Evolutionary conservation across 345 rosid genomes (phyloP).

Genomic region (Eucalyptus camaldulensis): DNA sequence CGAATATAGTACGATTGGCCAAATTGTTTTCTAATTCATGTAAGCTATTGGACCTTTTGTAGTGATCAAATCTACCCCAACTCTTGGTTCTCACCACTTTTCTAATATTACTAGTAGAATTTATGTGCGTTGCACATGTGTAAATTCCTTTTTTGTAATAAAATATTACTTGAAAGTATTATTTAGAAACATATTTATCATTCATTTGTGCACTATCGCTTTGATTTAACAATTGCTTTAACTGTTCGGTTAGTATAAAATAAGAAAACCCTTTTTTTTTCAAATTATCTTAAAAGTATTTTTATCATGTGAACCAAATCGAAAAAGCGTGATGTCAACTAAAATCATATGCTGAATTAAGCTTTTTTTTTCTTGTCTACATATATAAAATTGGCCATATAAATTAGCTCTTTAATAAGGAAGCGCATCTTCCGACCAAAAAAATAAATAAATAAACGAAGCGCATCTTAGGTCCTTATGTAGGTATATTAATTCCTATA

Average conservation of each 20-base stretch:
- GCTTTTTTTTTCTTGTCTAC: background rate
- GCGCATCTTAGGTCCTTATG: no score
- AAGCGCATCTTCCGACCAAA: background rate
- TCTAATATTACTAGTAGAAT: background rate
- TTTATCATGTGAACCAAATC: background rate
- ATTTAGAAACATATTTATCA: background rate
- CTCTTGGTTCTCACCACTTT: background rate
- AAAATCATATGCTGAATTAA: background rate
- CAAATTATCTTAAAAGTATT: no score
- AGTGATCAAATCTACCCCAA: background rate
- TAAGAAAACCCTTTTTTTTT: background rate
- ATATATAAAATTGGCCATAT: background rate
- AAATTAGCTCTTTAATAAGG: background rate
- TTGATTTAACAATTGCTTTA: background rate
- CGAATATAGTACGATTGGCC: background rate
- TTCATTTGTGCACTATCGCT: background rate
- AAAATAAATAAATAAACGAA: no score
- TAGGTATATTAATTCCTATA: background rate
- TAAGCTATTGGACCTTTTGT: background rate
- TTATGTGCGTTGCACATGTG: background rate
- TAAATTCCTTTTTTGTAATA: background rate
- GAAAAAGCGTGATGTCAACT: background rate
- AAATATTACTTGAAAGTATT: background rate
- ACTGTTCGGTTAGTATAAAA: fast-evolving
- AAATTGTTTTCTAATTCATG: background rate